Conservation (phyloP, 1,139 yeast genomes). For the Kodamaea sp. region DNA sequence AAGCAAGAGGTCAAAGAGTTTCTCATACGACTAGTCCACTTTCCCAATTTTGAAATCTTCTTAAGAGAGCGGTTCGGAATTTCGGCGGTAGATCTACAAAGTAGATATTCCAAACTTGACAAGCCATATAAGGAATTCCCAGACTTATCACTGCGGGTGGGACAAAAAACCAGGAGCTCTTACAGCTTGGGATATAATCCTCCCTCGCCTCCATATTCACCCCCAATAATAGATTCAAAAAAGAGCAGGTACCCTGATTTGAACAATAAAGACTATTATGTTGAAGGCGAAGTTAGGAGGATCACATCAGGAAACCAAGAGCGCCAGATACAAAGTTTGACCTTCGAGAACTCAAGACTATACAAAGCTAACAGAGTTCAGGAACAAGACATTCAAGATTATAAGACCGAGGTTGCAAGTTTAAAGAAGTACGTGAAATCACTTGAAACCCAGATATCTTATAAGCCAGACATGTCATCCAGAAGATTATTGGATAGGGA, state of each 20-base stretch:
- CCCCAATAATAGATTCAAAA: conserved; percentile 1
- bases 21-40: conserved; percentile 29
- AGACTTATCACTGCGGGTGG: too few relatives aligned
- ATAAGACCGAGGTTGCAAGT: conserved; percentile 21
- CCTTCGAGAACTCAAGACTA: neutral
- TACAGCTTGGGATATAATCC: neutral
- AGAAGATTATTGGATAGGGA: conserved; percentile 7
- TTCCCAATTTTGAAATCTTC: conserved; percentile 24
- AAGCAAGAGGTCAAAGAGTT: conserved; percentile 31
- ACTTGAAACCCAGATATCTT: conserved; percentile 21
- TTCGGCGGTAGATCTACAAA: conserved; percentile 14
- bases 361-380: neutral
- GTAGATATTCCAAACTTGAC: neutral
- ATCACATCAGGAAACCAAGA: neutral
- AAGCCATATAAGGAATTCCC: neutral
- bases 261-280: too few relatives aligned
- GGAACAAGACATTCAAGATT: conserved; percentile 10
- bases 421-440: conserved; percentile 22
- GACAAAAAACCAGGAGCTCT: too few relatives aligned
- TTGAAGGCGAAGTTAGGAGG: too few relatives aligned
- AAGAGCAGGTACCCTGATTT: too few relatives aligned
- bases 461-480: conserved; percentile 7
- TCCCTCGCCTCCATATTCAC: conserved; percentile 14
- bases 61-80: conserved; percentile 27
- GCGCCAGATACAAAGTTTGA: neutral